Evolutionary conservation across 2,329 filamentous ascomycete species (phyloP).

Genomic region (Botryotinia globosa): DNA sequence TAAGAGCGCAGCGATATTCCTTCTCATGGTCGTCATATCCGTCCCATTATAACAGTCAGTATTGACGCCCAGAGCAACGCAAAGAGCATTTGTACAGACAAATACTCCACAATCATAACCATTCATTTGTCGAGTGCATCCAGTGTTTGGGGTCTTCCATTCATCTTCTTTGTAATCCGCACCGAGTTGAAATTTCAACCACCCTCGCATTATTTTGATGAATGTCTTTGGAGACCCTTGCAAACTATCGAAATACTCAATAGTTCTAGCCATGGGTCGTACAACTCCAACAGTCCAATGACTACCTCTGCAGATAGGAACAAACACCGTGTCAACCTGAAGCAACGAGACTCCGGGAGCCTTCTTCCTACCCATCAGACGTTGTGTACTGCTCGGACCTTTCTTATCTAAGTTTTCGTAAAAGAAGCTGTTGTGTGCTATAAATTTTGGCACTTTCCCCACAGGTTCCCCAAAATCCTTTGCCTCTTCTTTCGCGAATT

Average conservation of each 20-base stretch:
- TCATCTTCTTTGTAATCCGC: constrained; percentile 53
- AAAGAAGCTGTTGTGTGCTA: constrained; percentile 65
- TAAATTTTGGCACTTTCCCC: constrained; percentile 56
- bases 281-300: constrained; percentile 75
- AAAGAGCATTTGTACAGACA: constrained; percentile 69
- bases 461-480: constrained; percentile 34
- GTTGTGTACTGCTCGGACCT: constrained; percentile 48
- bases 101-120: constrained; percentile 76
- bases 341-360: constrained; percentile 61
- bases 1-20: constrained; percentile 62
- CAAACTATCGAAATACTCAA: constrained; percentile 71
- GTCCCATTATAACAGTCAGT: constrained; percentile 46
- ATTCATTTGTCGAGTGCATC: constrained; percentile 60
- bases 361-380: constrained; percentile 56
- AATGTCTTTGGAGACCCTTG: constrained; percentile 43
- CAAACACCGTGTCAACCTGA: constrained; percentile 62
- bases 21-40: constrained; percentile 59
- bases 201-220: constrained; percentile 47
- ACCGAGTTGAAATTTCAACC: constrained; percentile 58
- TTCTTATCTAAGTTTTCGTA: constrained; percentile 53
- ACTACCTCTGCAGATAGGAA: constrained; percentile 61
- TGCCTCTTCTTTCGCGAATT: constrained; percentile 47
- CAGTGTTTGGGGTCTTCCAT: constrained; percentile 54
- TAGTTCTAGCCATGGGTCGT: constrained; percentile 55
- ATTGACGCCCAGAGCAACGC: constrained; percentile 45